phyloP scores from a whole-genome alignment of 2,329 filamentous ascomycete species.

The Aulographum hederae region DNA sequence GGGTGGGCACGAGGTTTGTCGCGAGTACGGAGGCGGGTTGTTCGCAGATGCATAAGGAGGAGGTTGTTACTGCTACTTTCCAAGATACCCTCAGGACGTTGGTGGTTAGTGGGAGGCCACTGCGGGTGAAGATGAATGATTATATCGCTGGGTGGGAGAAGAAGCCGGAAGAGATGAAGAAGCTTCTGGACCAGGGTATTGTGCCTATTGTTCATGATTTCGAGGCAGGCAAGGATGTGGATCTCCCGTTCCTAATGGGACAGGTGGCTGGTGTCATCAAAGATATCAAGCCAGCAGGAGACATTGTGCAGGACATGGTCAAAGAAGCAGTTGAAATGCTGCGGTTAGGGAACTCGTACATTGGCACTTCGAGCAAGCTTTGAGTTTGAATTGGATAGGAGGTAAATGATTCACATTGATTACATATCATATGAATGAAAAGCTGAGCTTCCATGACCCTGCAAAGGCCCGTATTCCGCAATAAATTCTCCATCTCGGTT shows the following conservation, averaged over 20 bases:
- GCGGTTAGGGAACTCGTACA: constrained; percentile 40
- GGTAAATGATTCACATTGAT: neutral
- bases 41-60: constrained; percentile 64
- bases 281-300: constrained; percentile 60
- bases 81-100: constrained; percentile 69
- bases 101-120: constrained; percentile 62
- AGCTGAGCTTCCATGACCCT: neutral
- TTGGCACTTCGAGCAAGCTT: constrained; percentile 29
- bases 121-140: constrained; percentile 65
- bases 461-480: neutral
- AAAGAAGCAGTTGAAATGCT: constrained; percentile 52
- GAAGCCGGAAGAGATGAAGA: constrained; percentile 53
- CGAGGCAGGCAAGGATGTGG: constrained; percentile 64
- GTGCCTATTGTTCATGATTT: constrained; percentile 72
- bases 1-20: constrained; percentile 89
- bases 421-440: neutral
- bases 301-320: constrained; percentile 88
- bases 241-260: constrained; percentile 82
- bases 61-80: constrained; percentile 62
- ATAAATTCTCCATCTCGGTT: neutral
- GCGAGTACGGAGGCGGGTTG: constrained; percentile 67
- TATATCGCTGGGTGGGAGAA: constrained; percentile 72
- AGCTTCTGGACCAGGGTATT: constrained; percentile 56
- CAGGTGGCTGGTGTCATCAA: constrained; percentile 69
- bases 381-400: constrained; percentile 10